Evolutionary conservation across 306 rosid genomes (phyloP).

Genomic region (Alnus glutinosa): DNA sequence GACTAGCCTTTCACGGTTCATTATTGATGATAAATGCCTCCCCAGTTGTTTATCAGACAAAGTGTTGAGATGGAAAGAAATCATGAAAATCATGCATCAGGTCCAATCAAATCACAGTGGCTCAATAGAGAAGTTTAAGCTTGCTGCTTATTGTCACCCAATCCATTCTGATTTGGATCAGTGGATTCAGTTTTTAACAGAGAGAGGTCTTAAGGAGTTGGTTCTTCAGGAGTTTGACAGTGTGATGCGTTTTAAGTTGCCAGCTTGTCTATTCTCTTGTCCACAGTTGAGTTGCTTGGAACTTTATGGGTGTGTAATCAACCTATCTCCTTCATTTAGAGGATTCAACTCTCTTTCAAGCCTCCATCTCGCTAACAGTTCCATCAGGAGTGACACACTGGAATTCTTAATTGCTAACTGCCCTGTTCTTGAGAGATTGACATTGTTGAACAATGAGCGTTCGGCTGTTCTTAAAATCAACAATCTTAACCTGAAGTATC

Average conservation of each 20-base stretch:
- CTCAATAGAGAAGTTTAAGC: constrained; percentile 30
- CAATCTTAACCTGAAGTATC: constrained; percentile 27
- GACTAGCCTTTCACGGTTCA: constrained; percentile 30
- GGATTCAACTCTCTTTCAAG: constrained; percentile 19
- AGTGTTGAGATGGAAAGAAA: constrained; percentile 24
- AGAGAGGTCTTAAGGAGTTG: constrained; percentile 30
- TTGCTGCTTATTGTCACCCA: constrained; percentile 28
- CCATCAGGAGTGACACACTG: neutral
- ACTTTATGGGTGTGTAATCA: constrained; percentile 22
- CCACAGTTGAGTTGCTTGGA: constrained; percentile 24
- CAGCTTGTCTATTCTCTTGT: constrained; percentile 11
- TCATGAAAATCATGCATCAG: constrained; percentile 20
- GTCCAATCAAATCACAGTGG: constrained; percentile 19
- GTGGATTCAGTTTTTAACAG: constrained; percentile 26
- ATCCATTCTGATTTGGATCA: constrained; percentile 19
- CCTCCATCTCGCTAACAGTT: constrained; percentile 22
- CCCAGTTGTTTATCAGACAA: constrained; percentile 11
- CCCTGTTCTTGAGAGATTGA: constrained; percentile 32
- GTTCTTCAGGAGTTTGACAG: constrained; percentile 20
- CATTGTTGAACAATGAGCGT: neutral
- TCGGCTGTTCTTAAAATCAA: constrained; percentile 15
- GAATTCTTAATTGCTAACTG: constrained; percentile 17
- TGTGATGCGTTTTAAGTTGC: constrained; percentile 17
- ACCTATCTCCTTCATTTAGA: constrained; percentile 10
- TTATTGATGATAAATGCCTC: constrained; percentile 28